Base-by-base conservation (phyloP, 495 filamentous ascomycete species). In the Penicillium coffeae region DNA sequence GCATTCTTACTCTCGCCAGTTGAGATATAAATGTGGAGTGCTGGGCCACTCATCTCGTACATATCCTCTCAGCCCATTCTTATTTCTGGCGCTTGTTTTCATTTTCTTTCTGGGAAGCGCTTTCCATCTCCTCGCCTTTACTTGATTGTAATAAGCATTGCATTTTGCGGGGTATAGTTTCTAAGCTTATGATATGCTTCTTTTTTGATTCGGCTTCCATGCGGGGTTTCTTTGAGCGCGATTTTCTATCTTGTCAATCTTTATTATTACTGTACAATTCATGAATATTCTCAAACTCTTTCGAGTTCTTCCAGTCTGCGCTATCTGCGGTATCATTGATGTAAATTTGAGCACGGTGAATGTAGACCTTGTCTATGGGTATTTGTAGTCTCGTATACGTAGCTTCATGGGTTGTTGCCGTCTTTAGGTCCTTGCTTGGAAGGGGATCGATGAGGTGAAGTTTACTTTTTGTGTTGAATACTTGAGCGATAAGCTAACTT, bases 81-180 rank as follows among this genome's bases (percentile, higher is more conserved):
- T 21, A 21, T 34, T 20, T 37, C 30, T 42, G 12, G 21, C 14
- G 38, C 14, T n/a, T 32, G 20, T 8, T 36, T 19, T 9, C 10
- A 42, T 48, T 20, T 47, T 54, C 37, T 42, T 45, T 37, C 13
- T 32, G 39, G 40, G 22, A 32, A n/a, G 21, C 22, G 35, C 7
- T 13, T 46, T 37, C 19, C 20, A 45, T 38, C 33, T 7, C 41
- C 39, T 27, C 36, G 10, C 25, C n/a, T 20, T 38, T 38, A 30
- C 4, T 46, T 40, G 33, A 34, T 58, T 58, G 44, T 63, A 56
- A 63, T 61, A 39, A 47, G 44, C 49, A 58, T 58, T 58, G 52
- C 54, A 61, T 61, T 52, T 32, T 53, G 51, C 54, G 41, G 52
- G 51, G 55, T 51, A 45, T 46, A n/a, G n/a, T 30, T 53, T 49